Conservation (phyloP, 2,329 filamentous ascomycete genomes). For the Fusarium foetens region DNA sequence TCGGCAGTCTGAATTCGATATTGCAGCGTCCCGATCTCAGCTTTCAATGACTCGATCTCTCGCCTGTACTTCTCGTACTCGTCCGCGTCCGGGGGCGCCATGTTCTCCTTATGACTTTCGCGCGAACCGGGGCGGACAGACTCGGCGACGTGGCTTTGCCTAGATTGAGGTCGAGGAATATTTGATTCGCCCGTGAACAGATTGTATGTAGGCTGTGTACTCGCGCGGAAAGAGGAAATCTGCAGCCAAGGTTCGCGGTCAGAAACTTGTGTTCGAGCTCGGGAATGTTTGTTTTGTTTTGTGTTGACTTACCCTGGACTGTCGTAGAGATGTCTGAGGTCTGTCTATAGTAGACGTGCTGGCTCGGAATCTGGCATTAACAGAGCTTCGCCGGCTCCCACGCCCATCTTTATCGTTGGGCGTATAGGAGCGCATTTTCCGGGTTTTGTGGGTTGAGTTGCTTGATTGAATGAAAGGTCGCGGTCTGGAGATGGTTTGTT, state of each 20-base stretch:
- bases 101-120: conserved; percentile 69
- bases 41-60: conserved; percentile 81
- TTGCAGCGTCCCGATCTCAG: conserved; percentile 85
- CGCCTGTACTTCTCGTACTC: conserved; percentile 67
- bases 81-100: conserved; percentile 67
- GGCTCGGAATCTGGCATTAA: conserved; percentile 48
- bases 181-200: conserved; percentile 65
- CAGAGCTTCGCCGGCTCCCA: conserved; percentile 45
- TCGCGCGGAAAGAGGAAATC: conserved; percentile 60
- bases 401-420: conserved; percentile 48
- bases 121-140: conserved; percentile 60
- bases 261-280: conserved; percentile 7
- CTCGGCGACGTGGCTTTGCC: conserved; percentile 54
- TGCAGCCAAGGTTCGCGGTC: conserved; percentile 33
- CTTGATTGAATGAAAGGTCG: conserved; percentile 2
- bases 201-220: conserved; percentile 67
- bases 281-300: conserved; percentile 36
- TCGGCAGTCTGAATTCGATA: conserved; percentile 90
- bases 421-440: conserved; percentile 50
- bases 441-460: conserved; percentile 4
- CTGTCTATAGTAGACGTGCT: conserved; percentile 52
- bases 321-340: conserved; percentile 50
- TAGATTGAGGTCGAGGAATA: conserved; percentile 51
- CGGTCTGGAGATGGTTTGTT: conserved; percentile 21
- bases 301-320: conserved; percentile 53